Evolutionary conservation across 1,284 basidiomycete genomes (phyloP).

Genomic region (Fistulina hepatica): DNA sequence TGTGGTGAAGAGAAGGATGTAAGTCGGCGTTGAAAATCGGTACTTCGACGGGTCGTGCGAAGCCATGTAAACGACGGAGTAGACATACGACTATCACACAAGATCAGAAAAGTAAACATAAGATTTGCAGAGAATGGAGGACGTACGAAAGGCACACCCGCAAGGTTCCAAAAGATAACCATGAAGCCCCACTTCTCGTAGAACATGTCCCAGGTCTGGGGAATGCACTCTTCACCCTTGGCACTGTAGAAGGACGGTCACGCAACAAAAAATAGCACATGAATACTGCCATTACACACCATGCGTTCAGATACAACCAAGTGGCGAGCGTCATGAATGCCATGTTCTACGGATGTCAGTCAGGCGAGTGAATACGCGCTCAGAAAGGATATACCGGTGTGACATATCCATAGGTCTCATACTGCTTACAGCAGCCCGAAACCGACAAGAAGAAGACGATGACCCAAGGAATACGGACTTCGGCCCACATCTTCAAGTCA

Average conservation of each 20-base stretch:
- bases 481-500: conserved; percentile 99
- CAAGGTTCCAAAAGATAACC: conserved; percentile 98
- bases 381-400: conserved; percentile 55
- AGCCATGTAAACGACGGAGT: conserved; percentile 97
- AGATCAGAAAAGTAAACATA: conserved; percentile 15
- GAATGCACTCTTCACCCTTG: conserved; percentile 95
- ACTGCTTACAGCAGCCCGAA: conserved; percentile 92
- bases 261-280: neutral
- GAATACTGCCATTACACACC: conserved; percentile 33
- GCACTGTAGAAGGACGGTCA: conserved; percentile 31
- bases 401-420: conserved; percentile 85
- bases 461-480: conserved; percentile 97
- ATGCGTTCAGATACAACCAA: conserved; percentile 94
- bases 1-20: conserved; percentile 63
- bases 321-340: conserved; percentile 95
- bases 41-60: conserved; percentile 87
- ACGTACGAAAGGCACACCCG: conserved; percentile 79
- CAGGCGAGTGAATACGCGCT: neutral
- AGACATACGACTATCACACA: conserved; percentile 75
- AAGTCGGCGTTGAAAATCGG: conserved; percentile 70
- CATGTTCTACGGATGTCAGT: conserved; percentile 62
- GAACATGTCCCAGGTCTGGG: conserved; percentile 99
- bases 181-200: conserved; percentile 96
- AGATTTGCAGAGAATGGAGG: conserved; percentile 1
- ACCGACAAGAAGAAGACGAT: conserved; percentile 90